A percentile compares a stretch with the other conserved stretches of the same genome.
phyloP scores from a whole-genome alignment of 805 yeast genomes.

The Clavispora phyllophila region DNA sequence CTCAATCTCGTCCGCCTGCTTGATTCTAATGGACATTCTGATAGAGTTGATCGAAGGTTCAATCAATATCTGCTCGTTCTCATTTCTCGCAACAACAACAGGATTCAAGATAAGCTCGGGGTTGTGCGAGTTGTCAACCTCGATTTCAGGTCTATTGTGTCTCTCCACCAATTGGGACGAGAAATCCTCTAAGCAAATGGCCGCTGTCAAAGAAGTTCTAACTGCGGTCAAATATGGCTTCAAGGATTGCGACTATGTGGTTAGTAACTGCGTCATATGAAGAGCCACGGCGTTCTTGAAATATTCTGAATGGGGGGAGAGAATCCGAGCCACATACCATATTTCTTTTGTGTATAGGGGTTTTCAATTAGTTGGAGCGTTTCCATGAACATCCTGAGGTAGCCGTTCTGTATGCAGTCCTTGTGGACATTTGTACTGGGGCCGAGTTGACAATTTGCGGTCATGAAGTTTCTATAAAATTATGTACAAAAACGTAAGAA shows the following conservation, averaged over 20 bases:
- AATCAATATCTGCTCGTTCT: conserved; percentile 84
- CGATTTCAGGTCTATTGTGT: conserved; percentile 96
- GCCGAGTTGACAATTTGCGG: too few relatives aligned
- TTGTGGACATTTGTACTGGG: too few relatives aligned
- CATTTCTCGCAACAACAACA: conserved; percentile 86
- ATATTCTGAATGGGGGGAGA: too few relatives aligned
- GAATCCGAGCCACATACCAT: neutral
- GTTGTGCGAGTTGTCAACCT: conserved; percentile 64
- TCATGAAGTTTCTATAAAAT: too few relatives aligned
- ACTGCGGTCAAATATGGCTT: conserved; percentile 94
- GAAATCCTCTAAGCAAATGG: conserved; percentile 86
- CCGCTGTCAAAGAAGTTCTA: conserved; percentile 87
- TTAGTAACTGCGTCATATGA: neutral
- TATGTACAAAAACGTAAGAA: too few relatives aligned
- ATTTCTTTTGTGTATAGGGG: neutral
- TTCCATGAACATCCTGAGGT: neutral
- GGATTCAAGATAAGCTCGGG: conserved; percentile 85
- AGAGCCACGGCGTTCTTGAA: too few relatives aligned
- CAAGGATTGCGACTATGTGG: conserved; percentile 84
- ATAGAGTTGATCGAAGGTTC: conserved; percentile 93
- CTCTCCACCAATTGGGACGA: conserved; percentile 95
- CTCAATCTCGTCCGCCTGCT: conserved; percentile 97
- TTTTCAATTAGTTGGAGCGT: neutral
- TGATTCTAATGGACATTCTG: conserved; percentile 84
- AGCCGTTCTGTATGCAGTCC: neutral